Percentiles rank a stretch among this genome's conserved stretches.
Evolutionary conservation across 1,284 basidiomycete genomes (phyloP).

Genomic region (Paramarasmius palmivorus): DNA sequence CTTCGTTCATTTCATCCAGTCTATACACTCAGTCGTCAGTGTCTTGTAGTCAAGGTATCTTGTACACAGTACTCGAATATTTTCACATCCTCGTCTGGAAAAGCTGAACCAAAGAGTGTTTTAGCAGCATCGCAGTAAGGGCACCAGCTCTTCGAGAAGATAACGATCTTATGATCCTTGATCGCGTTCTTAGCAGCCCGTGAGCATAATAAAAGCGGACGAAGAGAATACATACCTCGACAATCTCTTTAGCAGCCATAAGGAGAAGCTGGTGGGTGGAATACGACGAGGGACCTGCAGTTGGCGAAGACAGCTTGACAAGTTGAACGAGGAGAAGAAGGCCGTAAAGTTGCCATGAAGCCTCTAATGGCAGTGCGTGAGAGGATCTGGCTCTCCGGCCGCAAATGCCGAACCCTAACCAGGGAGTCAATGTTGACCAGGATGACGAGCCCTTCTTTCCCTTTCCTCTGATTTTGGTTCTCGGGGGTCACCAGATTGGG

Average conservation of each 20-base stretch:
- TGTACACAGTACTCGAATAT: constrained; percentile 44
- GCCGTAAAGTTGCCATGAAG: too few species aligned
- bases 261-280: constrained; percentile 1
- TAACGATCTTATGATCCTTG: constrained; percentile 46
- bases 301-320: too few species aligned
- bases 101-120: constrained; percentile 37
- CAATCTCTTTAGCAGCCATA: constrained; percentile 13
- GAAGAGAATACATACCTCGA: constrained; percentile 5
- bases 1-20: constrained; percentile 36
- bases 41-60: background rate
- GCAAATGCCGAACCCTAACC: too few species aligned
- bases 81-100: constrained; percentile 38
- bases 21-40: constrained; percentile 10
- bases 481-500: too few species aligned
- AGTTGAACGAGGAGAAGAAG: too few species aligned
- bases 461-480: too few species aligned
- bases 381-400: too few species aligned
- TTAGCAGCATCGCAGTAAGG: constrained; percentile 54
- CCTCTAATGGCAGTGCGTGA: too few species aligned
- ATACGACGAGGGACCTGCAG: constrained; percentile 1
- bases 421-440: too few species aligned
- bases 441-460: too few species aligned
- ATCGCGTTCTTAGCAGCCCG: constrained; percentile 38
- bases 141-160: constrained; percentile 61
- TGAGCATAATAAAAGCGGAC: background rate